Evolutionary conservation across 352 stramenopile species (phyloP), one percentile per base, ranked within the genome.

Genomic region (Globisporangium spinosum): DNA sequence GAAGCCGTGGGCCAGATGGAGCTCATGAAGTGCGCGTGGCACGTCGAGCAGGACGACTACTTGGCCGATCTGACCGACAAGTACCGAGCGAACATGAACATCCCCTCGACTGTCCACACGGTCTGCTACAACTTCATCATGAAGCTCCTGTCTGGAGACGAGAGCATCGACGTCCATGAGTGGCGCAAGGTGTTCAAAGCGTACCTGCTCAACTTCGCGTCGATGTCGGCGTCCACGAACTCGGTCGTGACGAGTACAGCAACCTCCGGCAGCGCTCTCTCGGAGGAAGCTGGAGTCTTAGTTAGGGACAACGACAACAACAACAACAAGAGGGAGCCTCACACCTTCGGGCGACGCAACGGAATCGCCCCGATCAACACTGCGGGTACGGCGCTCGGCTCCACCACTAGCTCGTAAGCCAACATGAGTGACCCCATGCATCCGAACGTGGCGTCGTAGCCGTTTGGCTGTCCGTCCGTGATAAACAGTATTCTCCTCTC

Each of bases 21-120:
- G 58, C 49, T 80, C 29, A 80, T 80, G 68, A 70, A 79, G 51
- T 84, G 77, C 45, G 57, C 71, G 25, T 79, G 73, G 67, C 73
- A 80, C 58, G 63, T 78, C 23, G 61, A 76, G 22, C 27, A 58
- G 32, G 49, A 72, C 15, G 55, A 68, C 45, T 64, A 47, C 13
- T 69, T 81, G 8, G 70, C 74, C 58, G 72, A 79, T 32, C 63
- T 76, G 6, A 68, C 70, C 12, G 38, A 69, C 10, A 54, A 70
- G 34, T 78, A 78, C 69, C 56, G 66, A 4, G 22, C 4, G 10
- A 79, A 73, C 32, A 75, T 81, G 43, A 32, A 61, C 15, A 62
- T 80, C 1, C 29, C 66, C 2, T 0, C 34, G 0, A 56, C 57
- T 1, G 22, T 25, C 17, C 67, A 72, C 57, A 73, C 70, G 1